Conservation (phyloP, 108 stramenopile species). For the Seminavis robusta region DNA sequence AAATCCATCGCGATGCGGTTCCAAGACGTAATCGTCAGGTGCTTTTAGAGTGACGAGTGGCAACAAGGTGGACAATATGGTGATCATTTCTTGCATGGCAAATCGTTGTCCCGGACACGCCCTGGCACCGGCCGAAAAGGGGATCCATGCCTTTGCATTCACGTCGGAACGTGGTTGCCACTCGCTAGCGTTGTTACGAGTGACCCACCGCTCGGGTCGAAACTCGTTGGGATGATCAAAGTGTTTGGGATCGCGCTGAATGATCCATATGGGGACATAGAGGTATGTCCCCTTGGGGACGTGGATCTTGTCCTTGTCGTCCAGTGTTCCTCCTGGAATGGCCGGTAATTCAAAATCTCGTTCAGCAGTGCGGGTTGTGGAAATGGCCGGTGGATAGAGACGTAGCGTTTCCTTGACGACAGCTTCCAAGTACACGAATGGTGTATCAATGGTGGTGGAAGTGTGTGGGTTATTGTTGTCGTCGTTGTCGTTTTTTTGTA, state of each 20-base stretch:
- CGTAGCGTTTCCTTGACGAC: conserved; percentile 44
- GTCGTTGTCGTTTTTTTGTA: no score
- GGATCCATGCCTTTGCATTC: conserved; percentile 34
- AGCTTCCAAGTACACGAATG: conserved; percentile 43
- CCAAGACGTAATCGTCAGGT: conserved; percentile 1
- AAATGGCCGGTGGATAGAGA: conserved; percentile 27
- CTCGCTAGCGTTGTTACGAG: background rate
- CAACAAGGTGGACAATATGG: conserved; percentile 12
- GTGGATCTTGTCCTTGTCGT: no score
- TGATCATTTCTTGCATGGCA: conserved; percentile 28
- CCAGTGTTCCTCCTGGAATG: no score
- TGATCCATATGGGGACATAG: conserved; percentile 27
- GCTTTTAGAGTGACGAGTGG: conserved; percentile 14
- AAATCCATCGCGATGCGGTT: conserved; percentile 10
- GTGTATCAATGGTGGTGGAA: conserved; percentile 14
- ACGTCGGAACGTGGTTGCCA: conserved; percentile 12
- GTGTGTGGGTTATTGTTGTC: background rate
- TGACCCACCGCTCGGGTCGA: conserved; percentile 53
- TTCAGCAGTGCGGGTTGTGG: conserved; percentile 39
- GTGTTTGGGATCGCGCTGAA: conserved; percentile 37
- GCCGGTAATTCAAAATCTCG: conserved; percentile 14
- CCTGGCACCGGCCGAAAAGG: conserved; percentile 49
- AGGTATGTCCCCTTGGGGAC: conserved; percentile 36
- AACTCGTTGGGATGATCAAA: conserved; percentile 43
- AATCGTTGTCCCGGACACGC: conserved; percentile 51